Evolutionary conservation across 345 rosid genomes (phyloP).

Genomic region (Arabidopsis thaliana): TAIR10.1 NC_003070.9:27889501-27890000

Average conservation of each 20-base stretch:
- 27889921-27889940: conserved; percentile 37
- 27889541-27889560: conserved; percentile 77
- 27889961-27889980: conserved; percentile 54
- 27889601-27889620: conserved; percentile 52
- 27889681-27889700: conserved; percentile 77
- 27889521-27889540: conserved; percentile 76
- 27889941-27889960: conserved; percentile 56
- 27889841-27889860: conserved; percentile 56
- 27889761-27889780: conserved; percentile 45
- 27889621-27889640: conserved; percentile 68
- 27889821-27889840: conserved; percentile 50
- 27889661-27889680: conserved; percentile 61
- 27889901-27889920: conserved; percentile 1
- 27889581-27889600: conserved; percentile 61
- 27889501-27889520: conserved; percentile 82
- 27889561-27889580: conserved; percentile 82
- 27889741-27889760: conserved; percentile 52
- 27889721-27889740: conserved; percentile 58
- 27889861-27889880: conserved; percentile 14
- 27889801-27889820: conserved; percentile 46
- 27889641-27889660: conserved; percentile 53
- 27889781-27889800: conserved; percentile 52
- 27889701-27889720: conserved; percentile 71
- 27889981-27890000: conserved; percentile 54
- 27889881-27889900: conserved; percentile 12